These are phyloP conservation scores for Diaporthe australafricana DNA, from an alignment of 2,329 filamentous ascomycete species.

Conservation along the genomic window DNA sequence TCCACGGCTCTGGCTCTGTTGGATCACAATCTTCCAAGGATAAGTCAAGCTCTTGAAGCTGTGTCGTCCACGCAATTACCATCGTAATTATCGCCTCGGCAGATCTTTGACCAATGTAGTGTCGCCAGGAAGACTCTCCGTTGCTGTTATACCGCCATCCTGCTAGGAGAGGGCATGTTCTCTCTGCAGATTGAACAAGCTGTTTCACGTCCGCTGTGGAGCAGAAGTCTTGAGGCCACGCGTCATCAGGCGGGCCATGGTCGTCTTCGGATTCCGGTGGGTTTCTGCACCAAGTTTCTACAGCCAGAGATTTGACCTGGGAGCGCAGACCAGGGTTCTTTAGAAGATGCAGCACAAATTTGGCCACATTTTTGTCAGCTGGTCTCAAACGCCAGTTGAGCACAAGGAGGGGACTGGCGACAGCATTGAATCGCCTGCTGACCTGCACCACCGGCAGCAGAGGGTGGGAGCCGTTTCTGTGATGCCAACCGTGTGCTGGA, in stretches of 20 bases:
- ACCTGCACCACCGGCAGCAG: neutral
- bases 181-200: neutral
- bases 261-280: too few species aligned
- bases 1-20: neutral
- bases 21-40: neutral
- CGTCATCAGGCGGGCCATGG: neutral
- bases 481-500: too few species aligned
- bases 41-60: neutral
- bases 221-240: neutral
- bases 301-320: neutral
- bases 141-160: neutral
- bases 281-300: neutral
- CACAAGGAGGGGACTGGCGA: slow-evolving; percentile 1
- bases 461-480: neutral
- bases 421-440: neutral
- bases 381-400: neutral
- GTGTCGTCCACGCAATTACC: neutral
- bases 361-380: neutral
- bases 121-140: neutral
- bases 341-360: neutral
- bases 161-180: neutral
- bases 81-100: neutral
- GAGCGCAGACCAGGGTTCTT: neutral
- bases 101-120: neutral
- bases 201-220: neutral